Evolutionary conservation across 116 monocot species (phyloP), one percentile per base, ranked within the genome.

Genomic region (Papilionanthe hybrid): DNA sequence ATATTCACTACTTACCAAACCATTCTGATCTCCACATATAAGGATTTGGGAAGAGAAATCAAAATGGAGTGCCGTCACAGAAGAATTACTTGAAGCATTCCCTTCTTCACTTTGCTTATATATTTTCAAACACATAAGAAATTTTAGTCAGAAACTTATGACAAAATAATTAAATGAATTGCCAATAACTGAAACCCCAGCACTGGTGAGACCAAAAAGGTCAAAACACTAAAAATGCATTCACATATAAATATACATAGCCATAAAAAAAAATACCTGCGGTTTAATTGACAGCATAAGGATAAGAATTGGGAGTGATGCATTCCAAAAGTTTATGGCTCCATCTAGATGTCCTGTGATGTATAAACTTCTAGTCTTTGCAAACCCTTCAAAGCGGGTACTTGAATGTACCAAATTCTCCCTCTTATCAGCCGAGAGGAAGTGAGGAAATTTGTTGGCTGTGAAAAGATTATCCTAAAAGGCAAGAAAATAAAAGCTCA

Each of bases 291-390:
- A 86, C 53, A 94, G 80, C 75, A 92, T 68, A 72, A 77, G 84
- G n/a, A 88, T 47, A 7, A 92, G 78, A 73, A 92, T 75, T n/a
- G 91, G 94, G 47, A 89, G 92, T 69, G 94, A 96, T 74, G 89
- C 90, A 85, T 96, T 92, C 96, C 96, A 96, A 77, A 96, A 91
- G 37, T 86, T 92, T 85, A 94, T 85, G 44, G 72, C 73, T 76
- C 96, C 96, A 85, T 96, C 91, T 81, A 81, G 43, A 79, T 96
- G 96, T 45, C 96, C 96, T 56, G 96, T 94, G 72, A 96, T 86
- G 66, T 87, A 92, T 69, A 96, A 80, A 53, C 80, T 89, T 56
- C 60, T 90, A 30, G 73, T 86, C 72, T 91, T 94, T 60, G 80
- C 67, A 72, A 90, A 72, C 67, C 85, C 84, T 67, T 78, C 53